Evolutionary conservation across 1,284 basidiomycete genomes (phyloP).

Genomic region (Malassezia sympodialis): DNA sequence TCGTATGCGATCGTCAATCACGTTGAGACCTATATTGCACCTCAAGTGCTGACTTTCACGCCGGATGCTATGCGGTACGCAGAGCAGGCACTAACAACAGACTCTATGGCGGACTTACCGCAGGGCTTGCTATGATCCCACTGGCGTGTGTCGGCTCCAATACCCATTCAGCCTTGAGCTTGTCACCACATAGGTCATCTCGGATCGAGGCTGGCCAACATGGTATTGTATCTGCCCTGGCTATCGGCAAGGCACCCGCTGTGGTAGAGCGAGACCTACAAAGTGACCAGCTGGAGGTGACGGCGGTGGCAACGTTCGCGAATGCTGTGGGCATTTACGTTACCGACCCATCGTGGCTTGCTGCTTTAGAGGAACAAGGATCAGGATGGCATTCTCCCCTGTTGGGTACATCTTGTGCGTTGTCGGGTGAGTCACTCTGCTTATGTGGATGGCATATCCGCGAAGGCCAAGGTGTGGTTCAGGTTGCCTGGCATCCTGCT

Average conservation of each 20-base stretch:
- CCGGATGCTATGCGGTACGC: slow-evolving; percentile 2
- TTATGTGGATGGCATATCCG: slow-evolving; percentile 5
- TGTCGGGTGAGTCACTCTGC: background rate
- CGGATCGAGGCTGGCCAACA: background rate
- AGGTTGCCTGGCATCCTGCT: slow-evolving; percentile 12
- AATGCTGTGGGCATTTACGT: slow-evolving; percentile 10
- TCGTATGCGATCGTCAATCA: slow-evolving; percentile 13
- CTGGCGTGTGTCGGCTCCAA: slow-evolving; percentile 5
- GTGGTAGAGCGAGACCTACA: background rate
- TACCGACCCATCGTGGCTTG: slow-evolving; percentile 11
- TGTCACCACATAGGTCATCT: background rate
- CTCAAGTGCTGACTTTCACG: slow-evolving; percentile 5
- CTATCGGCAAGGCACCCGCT: slow-evolving; percentile 2
- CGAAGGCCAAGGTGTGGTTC: slow-evolving; percentile 6
- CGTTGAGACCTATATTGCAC: slow-evolving; percentile 4
- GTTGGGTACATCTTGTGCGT: background rate
- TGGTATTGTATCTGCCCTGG: slow-evolving; percentile 13
- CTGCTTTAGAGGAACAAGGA: background rate
- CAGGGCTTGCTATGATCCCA: background rate
- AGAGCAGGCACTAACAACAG: background rate
- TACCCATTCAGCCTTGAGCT: slow-evolving; percentile 2
- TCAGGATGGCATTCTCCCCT: background rate
- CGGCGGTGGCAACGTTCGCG: slow-evolving; percentile 11
- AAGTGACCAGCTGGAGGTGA: slow-evolving; percentile 1
- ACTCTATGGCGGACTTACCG: slow-evolving; percentile 7